phyloP scores from a whole-genome alignment of 2,329 filamentous ascomycete genomes.

The Xylariaceae sp. region DNA sequence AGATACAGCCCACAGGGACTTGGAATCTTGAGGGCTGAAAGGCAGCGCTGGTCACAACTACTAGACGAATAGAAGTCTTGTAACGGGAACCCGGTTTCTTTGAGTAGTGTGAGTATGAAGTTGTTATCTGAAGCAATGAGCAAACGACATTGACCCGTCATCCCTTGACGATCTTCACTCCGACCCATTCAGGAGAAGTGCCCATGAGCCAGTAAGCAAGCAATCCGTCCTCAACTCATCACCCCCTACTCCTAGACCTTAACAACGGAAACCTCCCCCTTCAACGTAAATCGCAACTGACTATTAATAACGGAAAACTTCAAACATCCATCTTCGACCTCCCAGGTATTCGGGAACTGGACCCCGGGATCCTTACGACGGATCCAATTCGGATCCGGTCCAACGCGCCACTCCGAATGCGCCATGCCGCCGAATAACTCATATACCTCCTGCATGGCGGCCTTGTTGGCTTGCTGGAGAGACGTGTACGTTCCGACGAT shows the following conservation, averaged over 20 bases:
- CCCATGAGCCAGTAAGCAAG: background rate
- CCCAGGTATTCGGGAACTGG: conserved; percentile 7
- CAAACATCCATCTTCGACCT: conserved; percentile 3
- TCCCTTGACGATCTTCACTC: background rate
- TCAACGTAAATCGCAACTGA: background rate
- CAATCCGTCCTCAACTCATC: background rate
- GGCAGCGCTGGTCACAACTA: no score
- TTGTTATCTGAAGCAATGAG: no score
- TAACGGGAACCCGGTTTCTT: no score
- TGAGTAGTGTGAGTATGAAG: no score
- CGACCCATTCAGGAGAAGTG: no score
- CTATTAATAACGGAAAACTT: background rate
- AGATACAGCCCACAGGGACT: no score
- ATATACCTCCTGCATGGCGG: conserved; percentile 2
- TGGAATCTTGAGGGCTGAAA: no score
- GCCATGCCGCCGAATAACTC: conserved; percentile 6
- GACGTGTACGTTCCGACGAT: background rate
- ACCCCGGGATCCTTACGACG: background rate
- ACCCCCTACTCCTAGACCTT: background rate
- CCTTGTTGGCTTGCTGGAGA: conserved; percentile 1
- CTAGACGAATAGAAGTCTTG: no score
- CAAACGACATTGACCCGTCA: no score
- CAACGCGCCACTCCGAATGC: background rate
- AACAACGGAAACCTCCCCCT: conserved; percentile 1
- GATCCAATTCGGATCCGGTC: conserved; percentile 5